Evolutionary conservation across 306 rosid genomes (phyloP).

Genomic region (Medicago arabica): DNA sequence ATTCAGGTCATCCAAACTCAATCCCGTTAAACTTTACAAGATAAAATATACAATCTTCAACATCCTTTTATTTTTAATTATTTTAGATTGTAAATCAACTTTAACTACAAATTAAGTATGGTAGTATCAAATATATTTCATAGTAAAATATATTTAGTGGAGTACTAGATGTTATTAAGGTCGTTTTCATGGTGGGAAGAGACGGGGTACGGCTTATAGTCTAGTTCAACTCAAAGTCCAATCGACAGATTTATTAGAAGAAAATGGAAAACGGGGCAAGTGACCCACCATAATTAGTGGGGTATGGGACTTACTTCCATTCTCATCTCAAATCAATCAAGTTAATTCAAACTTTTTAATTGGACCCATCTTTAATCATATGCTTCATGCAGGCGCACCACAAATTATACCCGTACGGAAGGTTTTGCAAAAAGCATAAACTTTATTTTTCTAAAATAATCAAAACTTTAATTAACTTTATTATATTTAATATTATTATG

Average conservation of each 20-base stretch:
- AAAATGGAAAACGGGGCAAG: neutral
- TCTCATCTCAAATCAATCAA: slow-evolving; percentile 36
- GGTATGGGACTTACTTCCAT: slow-evolving; percentile 7
- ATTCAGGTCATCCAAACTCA: too few species aligned
- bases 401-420: slow-evolving; percentile 44
- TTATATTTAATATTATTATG: too few species aligned
- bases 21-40: too few species aligned
- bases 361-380: slow-evolving; percentile 42
- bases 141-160: too few species aligned
- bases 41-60: too few species aligned
- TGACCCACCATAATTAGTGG: neutral
- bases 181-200: neutral
- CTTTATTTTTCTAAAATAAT: too few species aligned
- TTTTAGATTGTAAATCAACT: too few species aligned
- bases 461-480: too few species aligned
- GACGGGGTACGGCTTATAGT: neutral
- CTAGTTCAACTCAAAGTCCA: neutral
- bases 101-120: too few species aligned
- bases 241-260: neutral
- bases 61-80: too few species aligned
- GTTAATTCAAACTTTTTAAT: slow-evolving; percentile 22
- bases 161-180: too few species aligned
- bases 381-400: slow-evolving; percentile 41
- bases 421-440: neutral
- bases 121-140: too few species aligned